A percentile compares a stretch with the other conserved stretches of the same genome.
Conservation (phyloP, 2,329 filamentous ascomycete genomes). For the Apiospora hydei region DNA sequence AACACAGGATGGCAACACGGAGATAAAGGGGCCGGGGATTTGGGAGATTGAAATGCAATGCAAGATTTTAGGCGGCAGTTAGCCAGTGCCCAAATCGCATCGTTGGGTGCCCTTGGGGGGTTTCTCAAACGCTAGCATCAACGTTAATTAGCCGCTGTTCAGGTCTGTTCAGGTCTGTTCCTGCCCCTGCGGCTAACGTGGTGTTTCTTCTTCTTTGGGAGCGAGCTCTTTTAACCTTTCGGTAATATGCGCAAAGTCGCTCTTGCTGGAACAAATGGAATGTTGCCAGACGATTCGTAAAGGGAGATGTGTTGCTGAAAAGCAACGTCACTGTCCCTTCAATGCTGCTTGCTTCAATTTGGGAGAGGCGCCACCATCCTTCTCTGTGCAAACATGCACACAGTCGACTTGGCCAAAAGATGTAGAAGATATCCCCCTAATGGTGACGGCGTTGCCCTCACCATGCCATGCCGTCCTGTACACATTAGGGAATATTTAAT, state of each 20-base stretch:
- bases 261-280: too few relatives aligned
- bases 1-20: not conserved
- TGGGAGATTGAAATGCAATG: not conserved
- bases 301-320: too few relatives aligned
- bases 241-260: not conserved
- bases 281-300: too few relatives aligned
- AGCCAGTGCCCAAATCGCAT: not conserved
- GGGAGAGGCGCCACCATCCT: not conserved
- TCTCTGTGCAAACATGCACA: too few relatives aligned
- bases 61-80: not conserved
- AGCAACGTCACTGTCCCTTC: not conserved
- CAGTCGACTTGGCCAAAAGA: too few relatives aligned
- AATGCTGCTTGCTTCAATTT: not conserved
- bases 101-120: not conserved
- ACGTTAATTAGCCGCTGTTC: not conserved
- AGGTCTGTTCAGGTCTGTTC: not conserved
- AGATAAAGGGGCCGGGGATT: not conserved
- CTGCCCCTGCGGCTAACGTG: not conserved
- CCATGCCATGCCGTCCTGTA: too few relatives aligned
- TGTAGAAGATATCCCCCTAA: too few relatives aligned
- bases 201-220: not conserved
- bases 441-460: too few relatives aligned
- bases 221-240: not conserved
- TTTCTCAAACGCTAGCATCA: slow-evolving; percentile 16
- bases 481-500: too few relatives aligned